Base-by-base conservation (phyloP, 768 basidiomycete species). In the Psilocybe subaeruginosa region DNA sequence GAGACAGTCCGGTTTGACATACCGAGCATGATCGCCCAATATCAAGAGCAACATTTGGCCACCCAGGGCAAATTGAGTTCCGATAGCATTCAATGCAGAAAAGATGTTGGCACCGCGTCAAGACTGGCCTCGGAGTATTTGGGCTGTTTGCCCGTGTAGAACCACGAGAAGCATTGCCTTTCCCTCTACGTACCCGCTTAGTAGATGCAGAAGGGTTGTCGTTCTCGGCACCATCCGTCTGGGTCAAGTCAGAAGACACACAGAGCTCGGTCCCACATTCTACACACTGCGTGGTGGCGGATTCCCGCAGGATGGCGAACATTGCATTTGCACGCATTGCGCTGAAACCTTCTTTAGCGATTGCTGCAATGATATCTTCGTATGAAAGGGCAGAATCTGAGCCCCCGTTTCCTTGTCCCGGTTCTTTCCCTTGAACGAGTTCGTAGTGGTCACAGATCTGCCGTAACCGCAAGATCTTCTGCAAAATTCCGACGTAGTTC, bases 371-470 rank as follows among this genome's bases (percentile, higher is more conserved):
- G 27, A 95, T 84, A 55, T 93, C 90, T 68, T 96, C 92, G 68
- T 93, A 95, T 31, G 88, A 86, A 48, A 76, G 79, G 61, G 77
- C 77, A 54, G 75, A 69, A 37, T 89, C 88, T 31, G 80, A 80
- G 53, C 59, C 63, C 68, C 63, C 68, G 29, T 59, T 54, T 14
- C 82, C 82, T 59, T 77, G 80, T 8, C 72, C 70, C 2, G 70
- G 64, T 51, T 79, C 85, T 68, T 92, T 90, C 46, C 87, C 88
- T 68, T 90, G 83, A 3, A 98, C 91, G 37, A 98, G 83, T 68
- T 94, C 93, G 67, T 85, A 93, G 75, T 99, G 97, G 71, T 98
- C 95, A 75, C 97, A 99, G 52, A 99, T 99, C 78, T 99, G 97
- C 56, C 97, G 91, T 49, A 99, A 83, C 23, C 96, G 92, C 55